Evolutionary conservation across 2,329 filamentous ascomycete genomes (phyloP), one percentile per base, ranked within the genome.

Genomic region (Diplodia sapinea): DNA sequence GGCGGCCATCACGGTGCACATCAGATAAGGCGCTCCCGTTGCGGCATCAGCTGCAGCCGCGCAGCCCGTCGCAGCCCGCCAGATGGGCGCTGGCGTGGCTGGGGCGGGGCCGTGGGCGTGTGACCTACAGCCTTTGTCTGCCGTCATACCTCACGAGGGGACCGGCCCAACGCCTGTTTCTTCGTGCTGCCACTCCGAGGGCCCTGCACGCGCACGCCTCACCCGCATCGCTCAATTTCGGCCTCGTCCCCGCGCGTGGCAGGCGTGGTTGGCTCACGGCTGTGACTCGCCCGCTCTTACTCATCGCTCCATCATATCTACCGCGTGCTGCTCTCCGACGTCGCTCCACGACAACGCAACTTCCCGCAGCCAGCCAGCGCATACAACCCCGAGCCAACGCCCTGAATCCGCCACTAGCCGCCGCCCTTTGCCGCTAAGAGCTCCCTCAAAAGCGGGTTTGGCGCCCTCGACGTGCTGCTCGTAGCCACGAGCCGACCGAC

Each of bases 111-210:
- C 47, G 9, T n/a, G 26, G 51, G 52, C 64, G 64, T 66, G 64
- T 66, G 64, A 59, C 64, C 51, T 50, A 40, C 52, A 26, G 36
- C 56, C 59, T 63, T 51, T 63, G 59, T 63, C 59, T 63, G n/a
- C 59, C 59, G 59, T 63, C 59, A 63, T 63, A 63, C 23, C 29
- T 47, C 17, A 15, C 57, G 23, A 23, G 31, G 31, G 31, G 31
- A 33, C 31, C 31, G 4, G 31, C 31, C 31, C 31, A 31, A 31
- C 31, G 31, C 31, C 31, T 33, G 23, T 26, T 26, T 26, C 23
- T 26, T 26, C 23, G 23, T 26, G 23, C 23, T 26, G 29, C 55
- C 33, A 33, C 36, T 8, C n/a, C 55, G 5, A 13, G 31, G 31
- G 20, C 31, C 20, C 20, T n/a, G 20, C 17, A 17, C 23, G 40